Percentiles rank a stretch among this genome's conserved stretches.
Evolutionary conservation across 495 filamentous ascomycete genomes (phyloP).

Genomic region (Chaetomium fimeti): DNA sequence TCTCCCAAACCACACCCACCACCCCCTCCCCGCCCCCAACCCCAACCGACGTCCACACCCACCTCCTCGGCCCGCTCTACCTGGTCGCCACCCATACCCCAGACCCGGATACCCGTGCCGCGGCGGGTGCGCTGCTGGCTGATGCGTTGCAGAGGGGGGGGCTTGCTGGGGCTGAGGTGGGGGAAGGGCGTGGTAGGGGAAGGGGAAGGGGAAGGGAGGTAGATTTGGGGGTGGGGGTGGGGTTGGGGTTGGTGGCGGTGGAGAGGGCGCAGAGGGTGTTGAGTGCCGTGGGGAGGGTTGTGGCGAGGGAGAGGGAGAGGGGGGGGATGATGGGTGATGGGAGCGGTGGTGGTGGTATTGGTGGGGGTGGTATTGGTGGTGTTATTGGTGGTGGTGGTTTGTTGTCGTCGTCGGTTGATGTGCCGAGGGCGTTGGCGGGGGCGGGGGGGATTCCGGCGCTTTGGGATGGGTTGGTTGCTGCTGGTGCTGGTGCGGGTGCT

Average conservation of each 20-base stretch:
- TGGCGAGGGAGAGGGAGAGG: background rate
- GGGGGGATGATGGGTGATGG: background rate
- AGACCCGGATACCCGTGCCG: background rate
- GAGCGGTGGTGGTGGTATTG: background rate
- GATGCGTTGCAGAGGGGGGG: too few species aligned
- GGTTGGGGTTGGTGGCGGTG: background rate
- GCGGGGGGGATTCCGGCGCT: constrained; percentile 20
- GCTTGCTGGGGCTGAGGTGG: background rate
- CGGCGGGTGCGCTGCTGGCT: background rate
- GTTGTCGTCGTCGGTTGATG: background rate
- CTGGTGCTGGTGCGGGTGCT: background rate
- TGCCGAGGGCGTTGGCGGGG: constrained; percentile 21
- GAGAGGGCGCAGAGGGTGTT: background rate
- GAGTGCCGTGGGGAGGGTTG: background rate
- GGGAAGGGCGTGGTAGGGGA: too few species aligned
- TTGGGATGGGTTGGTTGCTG: constrained; percentile 13
- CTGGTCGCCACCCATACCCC: constrained; percentile 18
- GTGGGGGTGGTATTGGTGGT: background rate
- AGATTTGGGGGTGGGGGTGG: background rate
- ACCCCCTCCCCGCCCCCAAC: background rate
- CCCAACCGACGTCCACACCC: constrained; percentile 13
- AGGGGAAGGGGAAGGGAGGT: background rate
- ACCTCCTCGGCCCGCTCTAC: constrained; percentile 27
- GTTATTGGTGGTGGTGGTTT: background rate
- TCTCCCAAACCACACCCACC: background rate